Evolutionary conservation across 1,284 basidiomycete species (phyloP).

Genomic region (Tausonia pullulans): DNA sequence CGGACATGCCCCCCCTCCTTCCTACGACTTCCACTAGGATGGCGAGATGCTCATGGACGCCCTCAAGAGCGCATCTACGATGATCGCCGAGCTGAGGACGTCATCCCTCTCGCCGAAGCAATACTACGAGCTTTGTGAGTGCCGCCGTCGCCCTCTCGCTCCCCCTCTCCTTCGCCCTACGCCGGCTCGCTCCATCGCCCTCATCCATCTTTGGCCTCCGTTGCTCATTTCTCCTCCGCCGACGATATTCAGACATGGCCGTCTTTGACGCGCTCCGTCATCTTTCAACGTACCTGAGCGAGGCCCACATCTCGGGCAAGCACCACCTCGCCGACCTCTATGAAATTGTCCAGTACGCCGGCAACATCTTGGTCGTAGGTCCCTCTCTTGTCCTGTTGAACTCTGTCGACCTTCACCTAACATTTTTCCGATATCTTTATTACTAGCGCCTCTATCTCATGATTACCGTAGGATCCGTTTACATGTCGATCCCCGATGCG

Average conservation of each 20-base stretch:
- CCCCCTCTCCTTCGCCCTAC: not conserved
- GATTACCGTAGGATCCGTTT: slow-evolving; percentile 95
- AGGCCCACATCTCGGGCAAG: slow-evolving; percentile 73
- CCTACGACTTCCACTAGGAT: slow-evolving; percentile 45
- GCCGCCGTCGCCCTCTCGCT: slow-evolving; percentile 7
- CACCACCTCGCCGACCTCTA: slow-evolving; percentile 94
- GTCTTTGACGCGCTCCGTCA: slow-evolving; percentile 89
- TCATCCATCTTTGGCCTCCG: not conserved
- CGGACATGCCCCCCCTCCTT: not conserved
- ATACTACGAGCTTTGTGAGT: slow-evolving; percentile 89
- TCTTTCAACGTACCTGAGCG: slow-evolving; percentile 86
- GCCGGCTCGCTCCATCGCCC: not conserved
- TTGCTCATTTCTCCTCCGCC: not conserved
- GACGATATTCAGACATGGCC: slow-evolving; percentile 62
- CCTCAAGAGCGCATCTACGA: slow-evolving; percentile 83
- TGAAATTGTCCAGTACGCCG: slow-evolving; percentile 92
- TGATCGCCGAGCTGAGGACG: slow-evolving; percentile 87
- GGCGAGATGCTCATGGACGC: slow-evolving; percentile 93
- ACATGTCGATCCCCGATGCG: slow-evolving; percentile 90
- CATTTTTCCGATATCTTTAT: not conserved
- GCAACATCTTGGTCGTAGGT: slow-evolving; percentile 40
- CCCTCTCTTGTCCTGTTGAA: not conserved
- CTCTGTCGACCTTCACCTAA: not conserved
- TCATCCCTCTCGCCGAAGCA: slow-evolving; percentile 86
- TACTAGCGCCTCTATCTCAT: slow-evolving; percentile 73